Evolutionary conservation across 257 asterid genomes (phyloP).

Genomic region (Catharanthus roseus): DNA sequence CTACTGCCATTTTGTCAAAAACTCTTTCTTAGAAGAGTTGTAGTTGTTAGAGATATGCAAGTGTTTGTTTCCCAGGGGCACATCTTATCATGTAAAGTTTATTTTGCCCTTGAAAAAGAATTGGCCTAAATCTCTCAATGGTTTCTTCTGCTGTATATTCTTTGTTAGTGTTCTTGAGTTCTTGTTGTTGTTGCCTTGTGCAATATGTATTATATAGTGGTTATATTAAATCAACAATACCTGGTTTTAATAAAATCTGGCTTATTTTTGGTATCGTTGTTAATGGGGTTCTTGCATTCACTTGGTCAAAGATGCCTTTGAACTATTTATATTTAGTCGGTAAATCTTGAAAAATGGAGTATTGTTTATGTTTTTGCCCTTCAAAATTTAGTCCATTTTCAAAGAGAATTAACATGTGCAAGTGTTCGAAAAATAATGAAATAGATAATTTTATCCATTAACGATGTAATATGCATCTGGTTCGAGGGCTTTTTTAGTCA

Average conservation of each 20-base stretch:
- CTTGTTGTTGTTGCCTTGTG: neutral
- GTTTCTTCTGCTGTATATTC: conserved; percentile 19
- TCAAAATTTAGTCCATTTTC: too few relatives aligned
- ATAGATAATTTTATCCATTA: too few relatives aligned
- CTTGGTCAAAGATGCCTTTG: too few relatives aligned
- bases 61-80: neutral
- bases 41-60: conserved; percentile 3
- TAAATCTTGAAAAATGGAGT: too few relatives aligned
- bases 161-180: conserved; percentile 1
- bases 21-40: neutral
- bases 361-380: too few relatives aligned
- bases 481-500: too few relatives aligned
- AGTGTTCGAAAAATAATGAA: too few relatives aligned
- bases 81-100: conserved; percentile 7
- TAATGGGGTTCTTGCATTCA: neutral
- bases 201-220: conserved; percentile 4
- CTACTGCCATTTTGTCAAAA: conserved; percentile 8
- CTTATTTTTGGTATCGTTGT: neutral
- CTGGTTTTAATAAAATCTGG: neutral
- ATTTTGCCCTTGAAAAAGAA: neutral
- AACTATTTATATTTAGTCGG: too few relatives aligned
- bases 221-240: neutral
- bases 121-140: neutral
- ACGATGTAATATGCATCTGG: too few relatives aligned
- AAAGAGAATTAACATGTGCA: too few relatives aligned